Conservation (phyloP, 139 green algal species). For the Volvox reticuliferus region DNA sequence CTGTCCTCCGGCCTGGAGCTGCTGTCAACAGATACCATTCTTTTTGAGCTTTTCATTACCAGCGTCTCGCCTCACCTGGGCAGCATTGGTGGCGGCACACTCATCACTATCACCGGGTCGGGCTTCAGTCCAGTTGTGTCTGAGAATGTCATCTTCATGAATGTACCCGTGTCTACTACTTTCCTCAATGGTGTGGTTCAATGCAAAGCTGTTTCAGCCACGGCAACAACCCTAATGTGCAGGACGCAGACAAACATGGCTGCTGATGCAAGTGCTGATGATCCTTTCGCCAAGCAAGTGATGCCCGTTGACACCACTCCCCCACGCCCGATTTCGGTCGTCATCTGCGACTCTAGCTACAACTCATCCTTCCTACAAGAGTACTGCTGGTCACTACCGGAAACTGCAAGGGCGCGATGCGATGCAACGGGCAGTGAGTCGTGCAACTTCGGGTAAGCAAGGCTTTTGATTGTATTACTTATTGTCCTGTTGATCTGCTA, state of each 20-base stretch:
- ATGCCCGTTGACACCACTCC: slow-evolving; percentile 16
- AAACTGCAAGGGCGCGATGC: background rate
- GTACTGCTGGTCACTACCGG: slow-evolving; percentile 3
- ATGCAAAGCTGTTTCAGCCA: slow-evolving; percentile 18
- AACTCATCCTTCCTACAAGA: slow-evolving; percentile 2
- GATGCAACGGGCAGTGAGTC: background rate
- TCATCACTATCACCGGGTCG: slow-evolving; percentile 41
- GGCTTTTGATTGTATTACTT: no score
- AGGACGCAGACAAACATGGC: slow-evolving; percentile 45
- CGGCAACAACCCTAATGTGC: slow-evolving; percentile 12
- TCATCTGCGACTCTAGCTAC: slow-evolving; percentile 20
- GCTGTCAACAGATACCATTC: background rate
- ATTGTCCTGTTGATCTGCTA: no score
- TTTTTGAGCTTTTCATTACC: slow-evolving; percentile 40
- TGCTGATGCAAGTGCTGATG: slow-evolving; percentile 33
- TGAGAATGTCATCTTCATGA: slow-evolving; percentile 43
- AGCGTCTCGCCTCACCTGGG: slow-evolving; percentile 23
- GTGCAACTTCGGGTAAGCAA: slow-evolving; percentile 15
- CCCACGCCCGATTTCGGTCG: slow-evolving; percentile 20
- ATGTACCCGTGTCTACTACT: slow-evolving; percentile 42
- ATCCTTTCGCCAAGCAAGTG: slow-evolving; percentile 25
- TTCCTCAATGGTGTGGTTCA: slow-evolving; percentile 51
- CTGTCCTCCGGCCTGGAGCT: slow-evolving; percentile 25
- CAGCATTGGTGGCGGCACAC: slow-evolving; percentile 52
- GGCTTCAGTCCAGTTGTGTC: slow-evolving; percentile 44